Evolutionary conservation across 2,329 filamentous ascomycete species (phyloP).

Genomic region (Aspergillus hortae): DNA sequence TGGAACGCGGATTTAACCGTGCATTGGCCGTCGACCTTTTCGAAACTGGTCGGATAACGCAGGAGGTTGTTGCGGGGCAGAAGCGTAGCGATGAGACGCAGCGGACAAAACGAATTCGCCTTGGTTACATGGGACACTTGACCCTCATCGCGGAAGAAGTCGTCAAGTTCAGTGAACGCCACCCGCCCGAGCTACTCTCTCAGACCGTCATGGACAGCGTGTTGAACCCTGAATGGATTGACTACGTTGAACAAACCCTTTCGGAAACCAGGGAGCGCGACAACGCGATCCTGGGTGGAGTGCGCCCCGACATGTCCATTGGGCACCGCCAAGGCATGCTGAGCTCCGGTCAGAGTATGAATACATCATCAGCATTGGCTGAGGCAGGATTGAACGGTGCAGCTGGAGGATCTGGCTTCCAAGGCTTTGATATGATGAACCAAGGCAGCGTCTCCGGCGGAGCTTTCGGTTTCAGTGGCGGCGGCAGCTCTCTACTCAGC

Average conservation of each 20-base stretch:
- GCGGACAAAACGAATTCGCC: conserved; percentile 75
- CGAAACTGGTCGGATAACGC: conserved; percentile 82
- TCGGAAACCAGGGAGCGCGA: conserved; percentile 93
- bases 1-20: conserved; percentile 93
- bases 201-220: conserved; percentile 82
- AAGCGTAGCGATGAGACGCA: conserved; percentile 82
- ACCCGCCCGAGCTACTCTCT: conserved; percentile 82
- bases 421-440: conserved; percentile 64
- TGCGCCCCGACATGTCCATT: conserved; percentile 84
- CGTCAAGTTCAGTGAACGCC: conserved; percentile 94
- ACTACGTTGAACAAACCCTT: conserved; percentile 89
- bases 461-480: conserved; percentile 68
- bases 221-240: conserved; percentile 85
- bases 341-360: conserved; percentile 56
- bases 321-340: conserved; percentile 69
- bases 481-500: conserved; percentile 65
- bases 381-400: conserved; percentile 77
- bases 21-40: conserved; percentile 89
- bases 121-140: conserved; percentile 97
- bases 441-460: conserved; percentile 66
- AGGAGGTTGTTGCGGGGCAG: conserved; percentile 89
- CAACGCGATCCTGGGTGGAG: conserved; percentile 95
- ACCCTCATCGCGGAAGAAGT: conserved; percentile 97
- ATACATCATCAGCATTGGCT: conserved; percentile 66
- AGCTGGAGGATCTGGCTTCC: conserved; percentile 45